Evolutionary conservation across 2,329 filamentous ascomycete genomes (phyloP), one percentile per base, ranked within the genome.

Genomic region (Didymella arachidicola): DNA sequence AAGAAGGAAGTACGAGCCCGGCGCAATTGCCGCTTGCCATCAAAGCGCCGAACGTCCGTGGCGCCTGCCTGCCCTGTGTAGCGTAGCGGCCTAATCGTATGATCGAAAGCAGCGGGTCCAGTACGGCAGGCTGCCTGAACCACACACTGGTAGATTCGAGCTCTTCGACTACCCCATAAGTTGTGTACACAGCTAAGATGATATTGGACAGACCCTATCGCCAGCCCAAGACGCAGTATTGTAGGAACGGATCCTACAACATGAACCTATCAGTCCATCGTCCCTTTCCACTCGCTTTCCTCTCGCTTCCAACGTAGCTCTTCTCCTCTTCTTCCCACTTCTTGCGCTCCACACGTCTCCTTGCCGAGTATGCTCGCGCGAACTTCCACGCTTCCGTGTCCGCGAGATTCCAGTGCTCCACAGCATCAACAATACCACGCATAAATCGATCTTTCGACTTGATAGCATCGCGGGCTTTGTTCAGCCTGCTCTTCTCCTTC

Each of bases 321-420:
- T 82, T 82, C 78, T 92, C 89, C 60, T 89, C 85, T 61, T 88
- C 84, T 72, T 91, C 88, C 89, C 89, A 93, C 68, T 84, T 81
- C 65, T 80, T 73, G 56, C 89, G 80, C 80, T 92, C 89, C 44
- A 89, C 80, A 26, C 82, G 78, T 41, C 84, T 79, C 36, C 89
- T 79, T 18, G 89, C 89, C 49, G 87, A 79, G 63, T 85, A 92
- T 0, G 90, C 89, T 36, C 87, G 80, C 5, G 87, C 83, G 70
- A 93, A 93, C 68, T 85, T 86, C 90, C 90, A 94, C 1, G 87
- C 87, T 76, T 94, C 90, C 1, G 87, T 88, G 68, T 94, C 91
- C 0, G 87, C 89, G 63, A 92, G 72, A 71, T 84, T 82, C 67
- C 82, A 84, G 45, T 77, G 74, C 72, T 84, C 81, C 6, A 82